Conservation (phyloP, 352 stramenopile genomes). For the Pythium sp. region DNA sequence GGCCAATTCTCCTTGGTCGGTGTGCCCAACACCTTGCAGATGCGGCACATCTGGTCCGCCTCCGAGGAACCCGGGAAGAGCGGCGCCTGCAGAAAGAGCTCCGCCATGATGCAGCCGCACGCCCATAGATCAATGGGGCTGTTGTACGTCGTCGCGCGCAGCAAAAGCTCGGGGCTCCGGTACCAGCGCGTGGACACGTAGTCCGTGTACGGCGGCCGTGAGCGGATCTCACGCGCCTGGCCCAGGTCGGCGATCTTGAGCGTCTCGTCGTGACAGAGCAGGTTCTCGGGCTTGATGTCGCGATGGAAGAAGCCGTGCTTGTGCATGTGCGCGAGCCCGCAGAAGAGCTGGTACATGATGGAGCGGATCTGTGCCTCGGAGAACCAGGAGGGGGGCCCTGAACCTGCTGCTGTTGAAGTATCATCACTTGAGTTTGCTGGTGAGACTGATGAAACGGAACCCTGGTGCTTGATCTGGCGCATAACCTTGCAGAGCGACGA, state of each 20-base stretch:
- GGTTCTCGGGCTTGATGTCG: constrained; percentile 82
- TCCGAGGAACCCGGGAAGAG: constrained; percentile 89
- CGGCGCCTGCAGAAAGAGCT: constrained; percentile 66
- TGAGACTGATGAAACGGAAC: not conserved
- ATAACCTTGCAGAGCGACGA: constrained; percentile 78
- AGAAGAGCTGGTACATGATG: constrained; percentile 80
- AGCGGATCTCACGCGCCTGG: constrained; percentile 72
- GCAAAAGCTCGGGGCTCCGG: constrained; percentile 64
- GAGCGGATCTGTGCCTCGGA: constrained; percentile 66
- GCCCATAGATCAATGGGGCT: constrained; percentile 83
- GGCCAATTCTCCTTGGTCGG: constrained; percentile 89
- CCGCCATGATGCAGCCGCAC: constrained; percentile 79
- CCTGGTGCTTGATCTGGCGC: constrained; percentile 33
- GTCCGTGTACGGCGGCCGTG: constrained; percentile 63
- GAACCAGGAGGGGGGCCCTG: constrained; percentile 27
- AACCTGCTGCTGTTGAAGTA: constrained; percentile 4
- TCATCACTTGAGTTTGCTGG: not conserved
- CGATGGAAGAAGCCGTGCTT: constrained; percentile 84
- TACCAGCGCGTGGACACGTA: constrained; percentile 83
- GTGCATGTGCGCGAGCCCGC: constrained; percentile 74
- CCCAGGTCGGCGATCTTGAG: constrained; percentile 79
- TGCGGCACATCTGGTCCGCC: constrained; percentile 96
- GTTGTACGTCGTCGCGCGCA: constrained; percentile 71
- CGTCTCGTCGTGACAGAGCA: constrained; percentile 54
- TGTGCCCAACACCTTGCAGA: constrained; percentile 90